Evolutionary conservation across 192 early-diverging fungal species (phyloP).

Genomic region (Coemansia sp.): DNA sequence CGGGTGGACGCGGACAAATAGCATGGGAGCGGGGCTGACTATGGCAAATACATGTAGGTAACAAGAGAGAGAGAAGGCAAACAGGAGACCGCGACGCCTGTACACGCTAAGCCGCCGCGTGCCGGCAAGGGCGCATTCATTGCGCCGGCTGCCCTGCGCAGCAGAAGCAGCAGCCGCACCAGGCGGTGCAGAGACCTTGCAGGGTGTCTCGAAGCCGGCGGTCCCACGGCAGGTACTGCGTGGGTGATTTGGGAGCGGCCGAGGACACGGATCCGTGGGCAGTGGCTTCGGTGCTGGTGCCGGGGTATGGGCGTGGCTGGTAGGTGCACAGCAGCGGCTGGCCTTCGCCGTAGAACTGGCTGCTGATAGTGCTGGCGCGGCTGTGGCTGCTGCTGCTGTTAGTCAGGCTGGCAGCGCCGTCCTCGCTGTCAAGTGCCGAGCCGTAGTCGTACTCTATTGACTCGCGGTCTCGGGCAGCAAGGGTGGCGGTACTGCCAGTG

Average conservation of each 20-base stretch:
- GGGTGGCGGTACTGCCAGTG: too few relatives aligned
- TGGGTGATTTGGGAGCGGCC: conserved; percentile 12
- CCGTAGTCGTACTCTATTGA: conserved; percentile 9
- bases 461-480: too few relatives aligned
- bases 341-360: conserved; percentile 36
- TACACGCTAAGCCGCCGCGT: neutral
- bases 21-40: neutral
- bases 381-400: neutral
- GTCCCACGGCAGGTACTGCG: conserved; percentile 38
- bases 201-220: conserved; percentile 5
- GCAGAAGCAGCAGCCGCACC: too few relatives aligned
- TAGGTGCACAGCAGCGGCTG: conserved; percentile 42
- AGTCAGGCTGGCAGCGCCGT: conserved; percentile 1
- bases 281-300: neutral
- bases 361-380: conserved; percentile 31
- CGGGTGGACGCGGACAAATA: conserved; percentile 17
- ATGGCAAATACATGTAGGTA: neutral
- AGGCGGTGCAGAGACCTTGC: conserved; percentile 2
- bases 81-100: neutral
- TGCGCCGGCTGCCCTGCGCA: neutral
- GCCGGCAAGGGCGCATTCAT: neutral
- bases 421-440: conserved; percentile 29
- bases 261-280: neutral
- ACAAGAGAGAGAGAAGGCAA: neutral
- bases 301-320: conserved; percentile 17